Evolutionary conservation across 1,284 basidiomycete species (phyloP), one percentile per base, ranked within the genome.

Genomic region (Pholiota adiposa): DNA sequence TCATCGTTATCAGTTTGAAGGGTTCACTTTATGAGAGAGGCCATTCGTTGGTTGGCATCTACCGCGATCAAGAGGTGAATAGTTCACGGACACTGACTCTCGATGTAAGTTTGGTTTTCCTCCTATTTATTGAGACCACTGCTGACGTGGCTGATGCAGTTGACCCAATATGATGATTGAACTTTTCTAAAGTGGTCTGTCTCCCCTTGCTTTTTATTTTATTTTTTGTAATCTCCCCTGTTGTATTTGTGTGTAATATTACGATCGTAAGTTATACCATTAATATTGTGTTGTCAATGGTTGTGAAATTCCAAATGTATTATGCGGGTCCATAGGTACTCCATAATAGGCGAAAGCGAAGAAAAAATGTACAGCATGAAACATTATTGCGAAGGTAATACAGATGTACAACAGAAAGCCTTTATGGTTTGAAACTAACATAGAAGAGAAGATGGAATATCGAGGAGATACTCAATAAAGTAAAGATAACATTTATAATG

Each of bases 1-100:
- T 98, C 75, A 89, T 99, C 63, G 97, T 98, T 63, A 99, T 99
- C 77, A 96, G 94, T 71, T 81, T 98, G 72, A 98, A 97, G 71
- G 89, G 91, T 16, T 90, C 92, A 0, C 74, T 96, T 58, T 98
- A 97, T 72, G 96, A 98, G 73, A 86, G 90, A 23, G 94, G 95
- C 23, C 87, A 95, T 69, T 94, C 94, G 1, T 79, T 98, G 44
- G 94, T 98, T 41, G 96, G 96, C 6, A 95, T 98, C 49, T 96
- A 95, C 73, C 85, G 96, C 19, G 94, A 98, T 72, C 95, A 97
- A 70, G 94, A 95, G 14, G 85, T 93, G 64, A 97, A 97, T 69
- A 95, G 93, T 67, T 96, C 94, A 19, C 83, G 89, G 53, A 93
- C 92, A 16, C 74, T 98, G 65, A 97, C 95, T 1, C 80, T 98